These are phyloP conservation scores for Hyaloperonospora arabidopsidis DNA, from an alignment of 352 stramenopile species.

Conservation along the genomic window DNA sequence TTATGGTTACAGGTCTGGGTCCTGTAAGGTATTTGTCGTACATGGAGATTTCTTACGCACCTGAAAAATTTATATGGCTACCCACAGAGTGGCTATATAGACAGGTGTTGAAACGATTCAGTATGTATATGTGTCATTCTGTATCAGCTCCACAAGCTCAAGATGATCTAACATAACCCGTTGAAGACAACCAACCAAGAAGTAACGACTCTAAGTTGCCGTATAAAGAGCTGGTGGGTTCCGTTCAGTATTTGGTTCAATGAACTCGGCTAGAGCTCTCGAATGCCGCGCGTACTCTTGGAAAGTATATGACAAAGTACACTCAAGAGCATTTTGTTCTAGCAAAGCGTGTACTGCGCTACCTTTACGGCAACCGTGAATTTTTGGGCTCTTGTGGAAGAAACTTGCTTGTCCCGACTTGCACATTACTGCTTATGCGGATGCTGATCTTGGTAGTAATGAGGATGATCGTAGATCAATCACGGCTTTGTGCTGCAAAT, in stretches of 20 bases:
- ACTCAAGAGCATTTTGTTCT: conserved; percentile 8
- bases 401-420: background rate
- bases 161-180: no score
- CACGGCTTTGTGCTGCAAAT: conserved; percentile 9
- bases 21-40: background rate
- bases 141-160: no score
- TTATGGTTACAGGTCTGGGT: conserved; percentile 9
- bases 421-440: conserved; percentile 5
- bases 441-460: conserved; percentile 10
- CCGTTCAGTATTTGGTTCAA: conserved; percentile 6
- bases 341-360: conserved; percentile 10
- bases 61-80: background rate
- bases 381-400: conserved; percentile 5
- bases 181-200: background rate
- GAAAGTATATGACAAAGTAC: conserved; percentile 6
- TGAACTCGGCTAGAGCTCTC: conserved; percentile 9
- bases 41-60: background rate
- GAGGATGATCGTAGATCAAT: conserved; percentile 9
- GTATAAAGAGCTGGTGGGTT: conserved; percentile 7
- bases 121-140: no score
- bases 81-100: conserved; percentile 2
- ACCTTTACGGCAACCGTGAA: conserved; percentile 4
- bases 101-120: background rate
- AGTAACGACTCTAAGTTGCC: conserved; percentile 6
- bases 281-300: conserved; percentile 3